Evolutionary conservation across 1,284 basidiomycete species (phyloP).

Genomic region (Irpex rosettiformis): DNA sequence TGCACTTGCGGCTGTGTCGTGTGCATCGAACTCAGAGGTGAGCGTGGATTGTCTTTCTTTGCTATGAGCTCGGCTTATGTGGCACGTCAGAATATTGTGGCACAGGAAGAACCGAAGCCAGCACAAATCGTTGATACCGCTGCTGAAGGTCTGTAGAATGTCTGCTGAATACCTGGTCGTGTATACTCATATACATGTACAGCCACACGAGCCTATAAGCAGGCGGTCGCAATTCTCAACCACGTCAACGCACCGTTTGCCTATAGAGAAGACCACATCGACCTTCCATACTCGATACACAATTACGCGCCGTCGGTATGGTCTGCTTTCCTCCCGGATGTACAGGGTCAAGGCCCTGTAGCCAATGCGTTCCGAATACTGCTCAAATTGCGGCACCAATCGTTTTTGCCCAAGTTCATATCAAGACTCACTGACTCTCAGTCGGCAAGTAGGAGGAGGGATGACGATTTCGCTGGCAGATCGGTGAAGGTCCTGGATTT

Average conservation of each 20-base stretch:
- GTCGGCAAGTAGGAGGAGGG: conserved; percentile 43
- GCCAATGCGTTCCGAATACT: conserved; percentile 63
- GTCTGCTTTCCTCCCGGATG: conserved; percentile 59
- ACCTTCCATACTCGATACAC: conserved; percentile 30
- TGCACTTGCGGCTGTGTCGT: conserved; percentile 22
- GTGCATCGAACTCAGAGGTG: conserved; percentile 17
- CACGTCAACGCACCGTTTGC: conserved; percentile 55
- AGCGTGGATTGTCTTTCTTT: background rate
- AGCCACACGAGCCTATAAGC: conserved; percentile 71
- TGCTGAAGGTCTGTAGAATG: conserved; percentile 21
- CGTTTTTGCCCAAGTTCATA: conserved; percentile 42
- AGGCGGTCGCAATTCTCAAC: conserved; percentile 61
- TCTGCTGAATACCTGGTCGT: background rate
- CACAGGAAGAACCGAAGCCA: conserved; percentile 9
- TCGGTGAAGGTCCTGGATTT: conserved; percentile 76
- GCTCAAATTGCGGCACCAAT: conserved; percentile 55
- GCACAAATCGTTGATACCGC: conserved; percentile 21
- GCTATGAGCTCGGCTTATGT: background rate
- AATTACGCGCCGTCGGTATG: conserved; percentile 50
- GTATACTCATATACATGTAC: background rate
- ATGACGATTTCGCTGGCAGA: conserved; percentile 60
- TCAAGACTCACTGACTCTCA: conserved; percentile 40
- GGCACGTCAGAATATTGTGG: background rate
- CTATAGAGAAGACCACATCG: conserved; percentile 47
- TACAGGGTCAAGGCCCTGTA: conserved; percentile 70